Base-by-base conservation (phyloP, 164 flowering plant species). In the Nymphaea thermarum region DNA sequence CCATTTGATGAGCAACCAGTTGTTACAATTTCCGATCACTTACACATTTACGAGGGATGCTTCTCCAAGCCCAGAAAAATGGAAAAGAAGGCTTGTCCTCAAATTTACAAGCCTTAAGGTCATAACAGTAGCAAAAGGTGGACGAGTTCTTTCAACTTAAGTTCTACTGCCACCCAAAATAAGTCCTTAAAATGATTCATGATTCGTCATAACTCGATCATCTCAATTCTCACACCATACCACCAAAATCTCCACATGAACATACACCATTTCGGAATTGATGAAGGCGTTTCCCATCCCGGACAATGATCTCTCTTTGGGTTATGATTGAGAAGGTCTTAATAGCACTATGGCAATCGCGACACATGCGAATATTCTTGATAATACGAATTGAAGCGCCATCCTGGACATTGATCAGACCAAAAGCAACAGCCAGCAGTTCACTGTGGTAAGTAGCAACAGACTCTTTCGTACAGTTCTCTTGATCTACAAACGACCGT, bases 231-330 rank as follows among this genome's bases (percentile, higher is more conserved):
- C 64, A 61, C 42, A 17, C 3, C 64, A 61, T 61, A 6, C 25
- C 64, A 36, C 64, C 64, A 61, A 61, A 61, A 61, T 85, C 96
- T 59, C 90, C 88, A 72, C 98, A 90, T 2, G 96, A 87, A 74
- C 96, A 93, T 0, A 72, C 65, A 10, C 96, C 96, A 42, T 79
- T 65, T 16, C 64, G 78, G 78, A 93, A 88, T 71, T 71, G 83
- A 69, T 90, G 98, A 69, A 93, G 85, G 45, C 87, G 73, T 74
- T 77, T 87, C 72, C 93, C 82, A 70, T 93, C 98, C 51, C 93
- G 79, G 47, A 93, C 60, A 43, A 86, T 77, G 15, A 93, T 86
- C 74, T 84, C 83, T 65, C 92, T 77, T 17, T 64, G 71, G 36
- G 80, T 80, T 63, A 84, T 43, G 16, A 66, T 44, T 4, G 98